Percentiles rank a stretch among this genome's conserved stretches.
Evolutionary conservation across 2,329 filamentous ascomycete species (phyloP).

Genomic region (Dryadomyces quercivorus): DNA sequence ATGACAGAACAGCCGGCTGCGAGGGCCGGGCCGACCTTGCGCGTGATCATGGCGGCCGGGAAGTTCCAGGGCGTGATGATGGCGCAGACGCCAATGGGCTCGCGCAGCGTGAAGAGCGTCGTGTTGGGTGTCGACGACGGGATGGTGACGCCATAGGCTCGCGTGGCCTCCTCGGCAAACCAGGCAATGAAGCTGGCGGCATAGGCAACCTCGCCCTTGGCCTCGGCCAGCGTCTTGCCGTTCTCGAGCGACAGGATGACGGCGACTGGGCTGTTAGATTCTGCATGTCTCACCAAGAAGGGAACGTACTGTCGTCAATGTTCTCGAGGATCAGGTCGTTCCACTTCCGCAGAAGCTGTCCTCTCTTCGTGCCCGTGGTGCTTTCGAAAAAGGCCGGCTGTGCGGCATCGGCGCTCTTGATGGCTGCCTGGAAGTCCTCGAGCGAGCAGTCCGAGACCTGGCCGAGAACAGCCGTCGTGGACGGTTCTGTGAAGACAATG

Average conservation of each 20-base stretch:
- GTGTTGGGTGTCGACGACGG: slow-evolving; percentile 46
- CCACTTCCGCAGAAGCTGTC: slow-evolving; percentile 49
- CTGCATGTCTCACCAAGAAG: not conserved
- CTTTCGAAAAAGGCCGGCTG: slow-evolving; percentile 34
- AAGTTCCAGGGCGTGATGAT: slow-evolving; percentile 59
- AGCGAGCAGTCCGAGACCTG: slow-evolving; percentile 38
- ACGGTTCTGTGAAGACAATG: slow-evolving; percentile 24
- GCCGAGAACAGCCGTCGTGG: slow-evolving; percentile 32
- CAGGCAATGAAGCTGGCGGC: slow-evolving; percentile 49
- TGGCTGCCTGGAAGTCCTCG: slow-evolving; percentile 33
- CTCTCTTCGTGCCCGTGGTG: slow-evolving; percentile 28
- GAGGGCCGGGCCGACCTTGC: slow-evolving; percentile 36
- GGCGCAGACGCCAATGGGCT: slow-evolving; percentile 56
- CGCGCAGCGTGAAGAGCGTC: slow-evolving; percentile 48
- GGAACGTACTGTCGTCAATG: slow-evolving; percentile 35
- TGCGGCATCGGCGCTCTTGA: slow-evolving; percentile 33
- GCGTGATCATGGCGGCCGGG: slow-evolving; percentile 35
- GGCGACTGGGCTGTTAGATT: slow-evolving; percentile 14
- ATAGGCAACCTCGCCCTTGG: slow-evolving; percentile 47
- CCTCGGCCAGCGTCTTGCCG: slow-evolving; percentile 51
- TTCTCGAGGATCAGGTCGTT: slow-evolving; percentile 55
- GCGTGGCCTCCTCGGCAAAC: slow-evolving; percentile 49
- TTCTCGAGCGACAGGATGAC: slow-evolving; percentile 60
- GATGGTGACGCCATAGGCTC: slow-evolving; percentile 48
- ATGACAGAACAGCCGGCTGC: slow-evolving; percentile 62